Percentiles rank a stretch among this genome's conserved stretches.
Evolutionary conservation across 805 yeast genomes (phyloP).

Genomic region (Metschnikowia continentalis): DNA sequence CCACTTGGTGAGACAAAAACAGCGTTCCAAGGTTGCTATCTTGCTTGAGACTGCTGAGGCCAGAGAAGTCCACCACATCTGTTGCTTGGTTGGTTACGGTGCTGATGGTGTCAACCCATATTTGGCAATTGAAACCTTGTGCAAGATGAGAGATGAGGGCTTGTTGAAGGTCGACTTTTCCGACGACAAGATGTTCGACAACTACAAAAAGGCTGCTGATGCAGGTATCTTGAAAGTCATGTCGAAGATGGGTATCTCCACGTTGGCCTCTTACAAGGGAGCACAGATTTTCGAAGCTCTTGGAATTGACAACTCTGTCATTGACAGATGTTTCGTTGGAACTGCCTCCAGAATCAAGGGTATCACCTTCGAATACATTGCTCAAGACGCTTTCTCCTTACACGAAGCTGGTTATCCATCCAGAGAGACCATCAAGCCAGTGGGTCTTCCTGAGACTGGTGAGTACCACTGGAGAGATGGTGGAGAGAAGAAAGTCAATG

Average conservation of each 20-base stretch:
- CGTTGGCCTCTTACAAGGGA: conserved; percentile 97
- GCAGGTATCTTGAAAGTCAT: conserved; percentile 93
- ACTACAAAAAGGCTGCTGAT: conserved; percentile 81
- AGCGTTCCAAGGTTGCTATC: conserved; percentile 91
- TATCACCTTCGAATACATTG: conserved; percentile 90
- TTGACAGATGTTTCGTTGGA: conserved; percentile 93
- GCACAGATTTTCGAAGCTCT: conserved; percentile 97
- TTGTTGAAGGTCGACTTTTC: conserved; percentile 54
- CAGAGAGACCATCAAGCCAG: conserved; percentile 64
- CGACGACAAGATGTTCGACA: conserved; percentile 59
- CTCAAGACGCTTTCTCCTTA: conserved; percentile 92
- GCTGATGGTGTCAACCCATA: conserved; percentile 95
- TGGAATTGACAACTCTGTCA: conserved; percentile 92
- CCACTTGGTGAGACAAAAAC: conserved; percentile 91
- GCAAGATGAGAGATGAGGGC: conserved; percentile 79
- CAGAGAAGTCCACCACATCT: conserved; percentile 93
- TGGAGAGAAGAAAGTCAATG: conserved; percentile 92
- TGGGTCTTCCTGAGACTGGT: conserved; percentile 87
- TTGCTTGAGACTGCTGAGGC: conserved; percentile 95
- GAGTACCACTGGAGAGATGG: conserved; percentile 99
- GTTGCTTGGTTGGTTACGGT: conserved; percentile 94
- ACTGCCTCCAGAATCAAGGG: conserved; percentile 97
- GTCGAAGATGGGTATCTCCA: conserved; percentile 99
- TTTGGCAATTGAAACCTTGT: conserved; percentile 82
- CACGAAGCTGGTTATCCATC: conserved; percentile 91